Percentiles rank a stretch among this genome's conserved stretches.
Conservation (phyloP, 164 flowering plant species). For the Magnolia kwangsiensis region DNA sequence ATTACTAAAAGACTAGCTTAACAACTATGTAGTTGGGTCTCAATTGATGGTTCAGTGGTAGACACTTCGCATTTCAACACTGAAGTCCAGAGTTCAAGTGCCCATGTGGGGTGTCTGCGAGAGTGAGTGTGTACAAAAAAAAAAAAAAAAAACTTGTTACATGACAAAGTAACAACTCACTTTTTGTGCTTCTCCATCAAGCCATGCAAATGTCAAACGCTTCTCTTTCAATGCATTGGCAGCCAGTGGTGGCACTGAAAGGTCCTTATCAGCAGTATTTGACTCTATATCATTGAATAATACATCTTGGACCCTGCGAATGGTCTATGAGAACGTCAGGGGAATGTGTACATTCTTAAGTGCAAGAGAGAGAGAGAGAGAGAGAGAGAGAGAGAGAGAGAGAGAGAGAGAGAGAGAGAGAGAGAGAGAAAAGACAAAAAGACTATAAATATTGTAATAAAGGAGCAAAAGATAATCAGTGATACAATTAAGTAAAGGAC, state of each 20-base stretch:
- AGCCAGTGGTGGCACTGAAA: constrained; percentile 26
- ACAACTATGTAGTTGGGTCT: no score
- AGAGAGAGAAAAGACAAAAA: no score
- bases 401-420: no score
- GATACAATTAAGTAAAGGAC: background rate
- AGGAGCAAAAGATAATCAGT: background rate
- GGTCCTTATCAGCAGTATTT: constrained; percentile 24
- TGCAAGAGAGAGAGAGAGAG: no score
- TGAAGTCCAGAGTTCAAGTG: no score
- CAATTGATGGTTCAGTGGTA: no score
- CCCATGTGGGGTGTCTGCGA: no score
- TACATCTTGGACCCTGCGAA: constrained; percentile 70
- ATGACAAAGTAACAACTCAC: constrained; percentile 29
- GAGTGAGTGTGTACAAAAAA: no score
- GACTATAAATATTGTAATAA: background rate
- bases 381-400: no score
- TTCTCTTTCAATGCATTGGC: constrained; percentile 53
- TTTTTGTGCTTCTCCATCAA: constrained; percentile 89
- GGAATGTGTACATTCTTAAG: background rate
- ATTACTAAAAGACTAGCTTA: no score
- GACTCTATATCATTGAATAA: constrained; percentile 38
- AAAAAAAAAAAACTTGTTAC: no score
- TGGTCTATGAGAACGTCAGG: constrained; percentile 49
- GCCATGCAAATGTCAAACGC: constrained; percentile 88
- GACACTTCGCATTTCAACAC: no score